These are phyloP conservation scores for Pterocarpus macrocarpus DNA, from an alignment of 306 rosid species.

Conservation along the genomic window DNA sequence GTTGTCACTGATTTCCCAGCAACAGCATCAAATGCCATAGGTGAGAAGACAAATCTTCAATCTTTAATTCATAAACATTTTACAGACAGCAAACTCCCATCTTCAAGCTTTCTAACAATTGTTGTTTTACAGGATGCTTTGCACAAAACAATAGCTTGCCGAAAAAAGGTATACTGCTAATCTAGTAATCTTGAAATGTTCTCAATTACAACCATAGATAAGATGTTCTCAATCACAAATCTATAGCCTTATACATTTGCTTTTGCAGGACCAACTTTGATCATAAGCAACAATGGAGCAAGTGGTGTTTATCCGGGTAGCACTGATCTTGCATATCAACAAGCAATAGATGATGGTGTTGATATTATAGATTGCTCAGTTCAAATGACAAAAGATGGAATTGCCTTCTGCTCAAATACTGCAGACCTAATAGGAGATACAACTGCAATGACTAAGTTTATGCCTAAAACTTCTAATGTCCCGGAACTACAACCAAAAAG, in stretches of 20 bases:
- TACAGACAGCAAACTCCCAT: background rate
- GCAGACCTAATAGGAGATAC: conserved; percentile 64
- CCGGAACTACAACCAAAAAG: conserved; percentile 71
- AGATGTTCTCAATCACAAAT: conserved; percentile 7
- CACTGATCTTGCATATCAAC: conserved; percentile 87
- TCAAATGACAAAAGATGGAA: conserved; percentile 88
- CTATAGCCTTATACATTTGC: conserved; percentile 6
- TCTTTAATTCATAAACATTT: conserved; percentile 6
- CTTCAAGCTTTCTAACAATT: conserved; percentile 37
- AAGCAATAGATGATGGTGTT: conserved; percentile 76
- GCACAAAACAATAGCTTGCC: conserved; percentile 58
- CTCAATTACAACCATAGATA: background rate
- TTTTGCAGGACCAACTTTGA: conserved; percentile 63
- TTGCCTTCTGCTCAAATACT: conserved; percentile 70
- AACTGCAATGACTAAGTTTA: conserved; percentile 65
- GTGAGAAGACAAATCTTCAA: conserved; percentile 58
- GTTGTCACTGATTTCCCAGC: conserved; percentile 78
- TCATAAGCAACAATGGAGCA: conserved; percentile 84
- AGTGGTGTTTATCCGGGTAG: conserved; percentile 83
- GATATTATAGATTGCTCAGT: conserved; percentile 93
- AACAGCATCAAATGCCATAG: conserved; percentile 80
- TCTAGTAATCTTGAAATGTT: background rate
- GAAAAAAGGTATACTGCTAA: conserved; percentile 57
- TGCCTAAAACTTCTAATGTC: conserved; percentile 54
- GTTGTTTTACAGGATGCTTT: conserved; percentile 72